Evolutionary conservation across 2,329 filamentous ascomycete species (phyloP).

Genomic region (Mariannaea sp.): DNA sequence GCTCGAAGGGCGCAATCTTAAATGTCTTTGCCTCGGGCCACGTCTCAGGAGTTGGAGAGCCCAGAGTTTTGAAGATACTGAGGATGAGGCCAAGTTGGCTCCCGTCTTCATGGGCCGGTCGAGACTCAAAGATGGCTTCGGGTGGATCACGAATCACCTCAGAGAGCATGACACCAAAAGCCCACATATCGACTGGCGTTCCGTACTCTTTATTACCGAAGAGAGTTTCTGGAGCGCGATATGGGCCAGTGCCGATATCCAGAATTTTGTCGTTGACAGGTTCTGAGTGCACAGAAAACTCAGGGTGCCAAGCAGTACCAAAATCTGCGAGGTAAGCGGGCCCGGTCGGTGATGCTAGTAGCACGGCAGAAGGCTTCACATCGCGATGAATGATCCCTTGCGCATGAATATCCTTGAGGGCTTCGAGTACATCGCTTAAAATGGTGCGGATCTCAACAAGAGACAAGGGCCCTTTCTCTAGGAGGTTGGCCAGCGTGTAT

Average conservation of each 20-base stretch:
- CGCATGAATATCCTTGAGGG: conserved; percentile 71
- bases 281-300: conserved; percentile 64
- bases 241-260: conserved; percentile 91
- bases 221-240: conserved; percentile 86
- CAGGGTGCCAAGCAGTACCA: conserved; percentile 83
- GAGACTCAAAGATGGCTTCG: conserved; percentile 79
- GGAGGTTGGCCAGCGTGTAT: conserved; percentile 70
- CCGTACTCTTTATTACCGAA: conserved; percentile 82
- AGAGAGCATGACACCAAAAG: conserved; percentile 79
- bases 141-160: conserved; percentile 66
- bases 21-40: conserved; percentile 83
- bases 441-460: conserved; percentile 45
- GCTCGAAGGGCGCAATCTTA: conserved; percentile 81
- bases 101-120: conserved; percentile 73
- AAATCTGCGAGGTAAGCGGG: conserved; percentile 88
- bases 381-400: conserved; percentile 88
- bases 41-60: conserved; percentile 76
- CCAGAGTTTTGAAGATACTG: conserved; percentile 89
- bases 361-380: conserved; percentile 88
- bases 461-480: conserved; percentile 54
- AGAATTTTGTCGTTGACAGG: conserved; percentile 75
- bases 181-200: conserved; percentile 84
- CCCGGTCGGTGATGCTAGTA: conserved; percentile 69
- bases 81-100: conserved; percentile 90
- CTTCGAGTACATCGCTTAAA: conserved; percentile 71